phyloP scores from a whole-genome alignment of 805 yeast genomes.

The Hagleromyces aurorensis region DNA sequence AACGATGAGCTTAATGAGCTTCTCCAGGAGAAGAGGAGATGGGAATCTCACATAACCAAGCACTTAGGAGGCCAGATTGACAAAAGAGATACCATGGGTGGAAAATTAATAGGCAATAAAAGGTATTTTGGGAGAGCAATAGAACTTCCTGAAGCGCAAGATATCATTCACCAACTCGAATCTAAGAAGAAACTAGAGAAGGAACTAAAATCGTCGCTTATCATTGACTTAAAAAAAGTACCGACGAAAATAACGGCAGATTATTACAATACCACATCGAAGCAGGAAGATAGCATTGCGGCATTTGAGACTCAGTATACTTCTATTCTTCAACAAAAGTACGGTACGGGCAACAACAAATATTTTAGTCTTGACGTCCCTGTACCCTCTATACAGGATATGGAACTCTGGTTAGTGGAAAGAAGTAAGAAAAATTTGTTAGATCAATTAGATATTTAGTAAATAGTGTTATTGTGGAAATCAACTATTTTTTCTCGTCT shows the following conservation, averaged over 20 bases:
- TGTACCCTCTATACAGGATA: constrained; percentile 33
- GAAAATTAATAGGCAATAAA: constrained; percentile 42
- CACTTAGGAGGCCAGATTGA: constrained; percentile 48
- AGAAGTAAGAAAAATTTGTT: constrained; percentile 38
- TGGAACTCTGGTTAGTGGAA: constrained; percentile 41
- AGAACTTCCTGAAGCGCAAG: constrained; percentile 66
- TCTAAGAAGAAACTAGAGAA: constrained; percentile 17
- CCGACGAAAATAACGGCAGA: constrained; percentile 6
- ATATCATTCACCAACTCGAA: constrained; percentile 35
- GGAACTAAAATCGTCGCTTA: constrained; percentile 9
- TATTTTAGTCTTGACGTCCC: constrained; percentile 2
- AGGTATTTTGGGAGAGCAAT: constrained; percentile 79
- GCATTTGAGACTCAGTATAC: constrained; percentile 16
- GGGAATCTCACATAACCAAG: constrained; percentile 68
- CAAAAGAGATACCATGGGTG: constrained; percentile 13
- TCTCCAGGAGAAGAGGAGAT: constrained; percentile 57
- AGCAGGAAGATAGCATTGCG: too few relatives aligned
- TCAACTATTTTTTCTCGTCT: constrained; percentile 10
- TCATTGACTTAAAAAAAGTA: constrained; percentile 5
- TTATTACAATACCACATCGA: constrained; percentile 5
- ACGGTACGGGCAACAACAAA: not conserved
- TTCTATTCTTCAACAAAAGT: constrained; percentile 6
- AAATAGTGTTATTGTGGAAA: constrained; percentile 1
- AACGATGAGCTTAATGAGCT: constrained; percentile 68
- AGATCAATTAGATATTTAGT: constrained; percentile 16